A percentile compares a stretch with the other conserved stretches of the same genome.
Conservation (phyloP, 2,329 filamentous ascomycete species). For the Aspergillus fumigatiaffinis region DNA sequence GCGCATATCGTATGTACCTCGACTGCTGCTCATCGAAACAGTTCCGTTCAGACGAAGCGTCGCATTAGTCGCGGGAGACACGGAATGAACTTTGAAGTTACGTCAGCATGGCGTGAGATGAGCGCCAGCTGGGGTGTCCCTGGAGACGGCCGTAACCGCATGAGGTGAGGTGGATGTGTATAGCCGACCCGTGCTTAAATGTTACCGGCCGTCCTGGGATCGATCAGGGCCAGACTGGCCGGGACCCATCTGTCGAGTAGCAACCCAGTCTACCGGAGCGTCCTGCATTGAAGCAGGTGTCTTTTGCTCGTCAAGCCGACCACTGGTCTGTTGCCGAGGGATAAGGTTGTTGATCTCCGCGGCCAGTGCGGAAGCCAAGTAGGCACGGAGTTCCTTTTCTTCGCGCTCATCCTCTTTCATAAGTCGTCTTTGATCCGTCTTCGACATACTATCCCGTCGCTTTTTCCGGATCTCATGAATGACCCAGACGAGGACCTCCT, state of each 20-base stretch:
- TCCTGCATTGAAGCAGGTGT: slow-evolving; percentile 36
- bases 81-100: neutral
- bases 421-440: slow-evolving; percentile 59
- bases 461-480: slow-evolving; percentile 86
- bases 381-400: slow-evolving; percentile 44
- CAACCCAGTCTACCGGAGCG: slow-evolving; percentile 31
- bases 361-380: slow-evolving; percentile 43
- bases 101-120: neutral
- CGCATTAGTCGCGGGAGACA: neutral
- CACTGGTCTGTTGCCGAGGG: slow-evolving; percentile 22
- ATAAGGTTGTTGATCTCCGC: slow-evolving; percentile 43
- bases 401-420: slow-evolving; percentile 48
- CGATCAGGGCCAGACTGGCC: slow-evolving; percentile 33
- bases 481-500: slow-evolving; percentile 87
- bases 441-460: slow-evolving; percentile 77
- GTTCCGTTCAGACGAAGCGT: neutral
- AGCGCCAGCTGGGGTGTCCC: neutral
- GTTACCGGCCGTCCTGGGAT: slow-evolving; percentile 31
- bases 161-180: neutral
- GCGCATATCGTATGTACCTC: neutral
- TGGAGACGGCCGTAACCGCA: neutral
- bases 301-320: slow-evolving; percentile 39
- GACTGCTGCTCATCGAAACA: neutral
- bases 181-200: neutral
- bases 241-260: slow-evolving; percentile 23